Evolutionary conservation across 805 yeast species (phyloP).

Genomic region (Candida nanaspora): DNA sequence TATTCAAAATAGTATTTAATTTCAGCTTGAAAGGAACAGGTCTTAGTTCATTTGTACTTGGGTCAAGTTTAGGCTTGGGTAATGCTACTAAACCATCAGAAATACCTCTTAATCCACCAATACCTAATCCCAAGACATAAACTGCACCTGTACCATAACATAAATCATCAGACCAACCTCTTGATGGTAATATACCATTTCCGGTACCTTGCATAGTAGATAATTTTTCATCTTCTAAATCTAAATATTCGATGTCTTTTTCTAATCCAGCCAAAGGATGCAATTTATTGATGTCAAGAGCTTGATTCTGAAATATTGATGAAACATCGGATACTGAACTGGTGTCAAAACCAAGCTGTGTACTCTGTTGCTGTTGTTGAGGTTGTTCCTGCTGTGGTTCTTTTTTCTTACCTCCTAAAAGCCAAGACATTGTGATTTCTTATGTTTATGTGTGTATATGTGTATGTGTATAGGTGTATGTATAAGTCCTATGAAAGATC

Average conservation of each 20-base stretch:
- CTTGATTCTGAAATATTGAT: slow-evolving; percentile 50
- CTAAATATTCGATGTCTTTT: slow-evolving; percentile 82
- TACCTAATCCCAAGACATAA: slow-evolving; percentile 76
- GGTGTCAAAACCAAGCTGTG: slow-evolving; percentile 57
- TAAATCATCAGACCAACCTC: slow-evolving; percentile 96
- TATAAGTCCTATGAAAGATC: background rate
- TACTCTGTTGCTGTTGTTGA: slow-evolving; percentile 17
- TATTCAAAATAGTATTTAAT: slow-evolving; percentile 84
- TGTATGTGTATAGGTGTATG: background rate
- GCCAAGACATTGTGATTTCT: slow-evolving; percentile 35
- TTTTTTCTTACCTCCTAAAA: slow-evolving; percentile 34
- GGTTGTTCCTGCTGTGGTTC: slow-evolving; percentile 11
- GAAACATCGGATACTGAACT: slow-evolving; percentile 56
- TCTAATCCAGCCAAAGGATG: slow-evolving; percentile 94
- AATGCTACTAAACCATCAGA: slow-evolving; percentile 78
- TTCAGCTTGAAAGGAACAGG: slow-evolving; percentile 73
- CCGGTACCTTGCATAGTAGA: slow-evolving; percentile 71
- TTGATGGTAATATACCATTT: slow-evolving; percentile 86
- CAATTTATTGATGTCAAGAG: slow-evolving; percentile 61
- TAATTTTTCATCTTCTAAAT: slow-evolving; percentile 78
- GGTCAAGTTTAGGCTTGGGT: slow-evolving; percentile 52
- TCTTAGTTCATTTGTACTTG: slow-evolving; percentile 43
- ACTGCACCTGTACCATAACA: slow-evolving; percentile 98
- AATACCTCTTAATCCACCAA: slow-evolving; percentile 87
- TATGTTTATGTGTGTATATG: background rate